phyloP scores from a whole-genome alignment of 179 eudicot genomes.

The Nepenthes alata region DNA sequence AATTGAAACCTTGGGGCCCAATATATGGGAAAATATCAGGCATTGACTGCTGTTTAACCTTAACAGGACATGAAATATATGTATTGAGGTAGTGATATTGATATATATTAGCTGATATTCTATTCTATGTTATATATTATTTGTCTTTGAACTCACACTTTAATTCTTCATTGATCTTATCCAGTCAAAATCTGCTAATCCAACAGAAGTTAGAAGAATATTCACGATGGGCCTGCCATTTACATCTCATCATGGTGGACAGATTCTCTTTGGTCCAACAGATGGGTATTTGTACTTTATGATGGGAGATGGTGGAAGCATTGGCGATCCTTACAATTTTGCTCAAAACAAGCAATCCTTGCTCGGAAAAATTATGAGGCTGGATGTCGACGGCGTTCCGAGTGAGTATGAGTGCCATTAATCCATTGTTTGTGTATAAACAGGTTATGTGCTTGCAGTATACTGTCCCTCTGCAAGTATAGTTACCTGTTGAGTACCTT shows the following conservation, averaged over 20 bases:
- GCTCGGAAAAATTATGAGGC: conserved; percentile 82
- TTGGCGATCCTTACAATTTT: conserved; percentile 78
- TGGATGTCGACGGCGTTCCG: conserved; percentile 50
- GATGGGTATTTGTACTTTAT: conserved; percentile 77
- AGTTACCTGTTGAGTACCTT: too few relatives aligned
- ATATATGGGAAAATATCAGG: too few relatives aligned
- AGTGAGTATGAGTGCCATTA: conserved; percentile 30
- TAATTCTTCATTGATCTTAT: background rate
- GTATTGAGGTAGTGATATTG: too few relatives aligned
- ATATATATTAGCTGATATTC: background rate
- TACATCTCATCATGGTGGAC: conserved; percentile 74
- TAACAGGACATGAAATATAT: too few relatives aligned
- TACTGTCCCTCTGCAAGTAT: background rate
- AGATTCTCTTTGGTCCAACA: conserved; percentile 67
- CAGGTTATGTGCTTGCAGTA: background rate
- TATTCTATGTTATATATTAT: background rate
- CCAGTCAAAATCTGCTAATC: conserved; percentile 52
- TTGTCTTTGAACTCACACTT: background rate
- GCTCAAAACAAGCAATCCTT: conserved; percentile 74
- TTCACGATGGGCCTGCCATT: conserved; percentile 83
- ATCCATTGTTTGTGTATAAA: background rate
- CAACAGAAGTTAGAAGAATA: conserved; percentile 67
- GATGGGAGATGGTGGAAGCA: conserved; percentile 79
- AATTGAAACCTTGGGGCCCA: too few relatives aligned
- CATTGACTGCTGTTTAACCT: too few relatives aligned